A percentile compares a stretch with the other conserved stretches of the same genome.
Evolutionary conservation across 345 rosid species (phyloP).

Genomic region (Rhodamnia argentea): DNA sequence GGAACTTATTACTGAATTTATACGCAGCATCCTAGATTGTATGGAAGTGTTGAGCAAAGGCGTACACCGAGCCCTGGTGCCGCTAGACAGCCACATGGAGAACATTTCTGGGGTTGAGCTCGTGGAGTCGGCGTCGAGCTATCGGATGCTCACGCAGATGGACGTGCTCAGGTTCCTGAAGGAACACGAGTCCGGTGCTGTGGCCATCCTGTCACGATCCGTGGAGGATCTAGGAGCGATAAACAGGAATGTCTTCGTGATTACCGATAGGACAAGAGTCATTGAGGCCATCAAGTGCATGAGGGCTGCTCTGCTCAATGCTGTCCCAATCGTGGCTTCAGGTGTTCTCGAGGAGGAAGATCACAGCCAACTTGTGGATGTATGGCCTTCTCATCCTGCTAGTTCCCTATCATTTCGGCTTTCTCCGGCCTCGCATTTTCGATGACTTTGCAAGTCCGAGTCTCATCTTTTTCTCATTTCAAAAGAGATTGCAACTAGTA

Average conservation of each 20-base stretch:
- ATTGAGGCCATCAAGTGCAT: conserved; percentile 56
- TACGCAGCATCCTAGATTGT: conserved; percentile 50
- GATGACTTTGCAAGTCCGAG: neutral
- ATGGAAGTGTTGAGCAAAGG: conserved; percentile 87
- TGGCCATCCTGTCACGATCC: conserved; percentile 17
- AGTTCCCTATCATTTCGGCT: neutral
- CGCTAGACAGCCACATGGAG: conserved; percentile 44
- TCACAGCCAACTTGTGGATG: conserved; percentile 49
- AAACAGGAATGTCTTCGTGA: conserved; percentile 43
- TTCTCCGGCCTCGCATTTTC: neutral
- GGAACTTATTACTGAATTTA: neutral
- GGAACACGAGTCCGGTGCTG: conserved; percentile 26
- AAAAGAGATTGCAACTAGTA: no score
- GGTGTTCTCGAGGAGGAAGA: conserved; percentile 32
- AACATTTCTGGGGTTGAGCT: conserved; percentile 57
- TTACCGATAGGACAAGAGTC: conserved; percentile 38
- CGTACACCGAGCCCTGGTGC: conserved; percentile 75
- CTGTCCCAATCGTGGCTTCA: conserved; percentile 66
- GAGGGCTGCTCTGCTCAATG: conserved; percentile 58
- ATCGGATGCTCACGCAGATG: conserved; percentile 77
- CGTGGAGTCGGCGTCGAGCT: conserved; percentile 49
- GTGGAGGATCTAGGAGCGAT: conserved; percentile 33
- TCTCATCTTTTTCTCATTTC: neutral
- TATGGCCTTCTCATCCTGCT: conserved; percentile 5
- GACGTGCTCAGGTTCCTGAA: conserved; percentile 51